Percentiles rank a stretch among this genome's conserved stretches.
These are phyloP conservation scores for Gillenia trifoliata DNA, from an alignment of 306 rosid species.

Conservation along the genomic window DNA sequence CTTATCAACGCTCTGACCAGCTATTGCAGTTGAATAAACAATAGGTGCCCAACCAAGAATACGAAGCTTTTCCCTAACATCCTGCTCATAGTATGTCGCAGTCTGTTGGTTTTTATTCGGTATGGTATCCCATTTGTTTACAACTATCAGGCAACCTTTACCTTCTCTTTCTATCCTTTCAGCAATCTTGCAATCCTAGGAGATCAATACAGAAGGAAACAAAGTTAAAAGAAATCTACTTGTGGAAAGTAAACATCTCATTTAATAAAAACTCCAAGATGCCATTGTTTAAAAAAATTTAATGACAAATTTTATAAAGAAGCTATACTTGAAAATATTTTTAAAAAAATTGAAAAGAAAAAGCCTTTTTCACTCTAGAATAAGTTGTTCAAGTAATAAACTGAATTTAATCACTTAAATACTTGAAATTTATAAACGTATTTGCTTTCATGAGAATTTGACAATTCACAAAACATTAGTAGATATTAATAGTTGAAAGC, in stretches of 20 bases:
- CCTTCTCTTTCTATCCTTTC: conserved; percentile 94
- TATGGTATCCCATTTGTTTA: conserved; percentile 96
- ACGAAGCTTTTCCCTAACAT: conserved; percentile 89
- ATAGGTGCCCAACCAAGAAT: conserved; percentile 83
- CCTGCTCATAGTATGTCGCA: conserved; percentile 77
- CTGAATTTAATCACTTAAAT: background rate
- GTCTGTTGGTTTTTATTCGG: conserved; percentile 93
- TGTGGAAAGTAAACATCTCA: background rate
- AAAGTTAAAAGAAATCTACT: background rate
- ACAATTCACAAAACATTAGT: background rate
- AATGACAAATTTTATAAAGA: background rate
- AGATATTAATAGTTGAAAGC: background rate
- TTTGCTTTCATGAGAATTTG: background rate
- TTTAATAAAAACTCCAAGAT: background rate
- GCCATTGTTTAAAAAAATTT: background rate
- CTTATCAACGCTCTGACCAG: conserved; percentile 85
- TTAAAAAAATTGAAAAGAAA: background rate
- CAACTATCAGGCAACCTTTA: conserved; percentile 90
- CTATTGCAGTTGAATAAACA: conserved; percentile 85
- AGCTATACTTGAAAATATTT: background rate
- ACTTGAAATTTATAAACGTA: background rate
- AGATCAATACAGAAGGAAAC: conserved; percentile 21
- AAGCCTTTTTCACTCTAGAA: no score
- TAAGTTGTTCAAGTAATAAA: background rate
- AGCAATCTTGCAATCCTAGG: conserved; percentile 87